A percentile compares a stretch with the other conserved stretches of the same genome.
Evolutionary conservation across 1,284 basidiomycete genomes (phyloP).

Genomic region (Cutaneotrichosporon cyanovorans): DNA sequence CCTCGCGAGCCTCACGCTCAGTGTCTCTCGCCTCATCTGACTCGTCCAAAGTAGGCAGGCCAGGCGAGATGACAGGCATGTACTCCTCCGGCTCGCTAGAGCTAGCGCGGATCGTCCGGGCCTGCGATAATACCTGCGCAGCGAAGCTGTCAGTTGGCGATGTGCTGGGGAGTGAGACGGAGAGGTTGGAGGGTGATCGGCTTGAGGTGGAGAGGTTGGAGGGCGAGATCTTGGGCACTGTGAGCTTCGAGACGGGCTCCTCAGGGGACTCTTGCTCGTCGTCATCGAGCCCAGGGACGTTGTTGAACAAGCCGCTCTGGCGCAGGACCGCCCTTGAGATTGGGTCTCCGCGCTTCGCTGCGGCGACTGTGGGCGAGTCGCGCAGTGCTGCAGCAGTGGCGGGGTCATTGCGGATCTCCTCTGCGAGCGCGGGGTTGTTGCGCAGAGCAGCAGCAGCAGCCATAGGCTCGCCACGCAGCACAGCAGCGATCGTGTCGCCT

Average conservation of each 20-base stretch:
- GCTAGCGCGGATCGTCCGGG: conserved; percentile 9
- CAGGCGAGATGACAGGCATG: conserved; percentile 5
- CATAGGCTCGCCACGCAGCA: not conserved
- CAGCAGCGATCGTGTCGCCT: conserved; percentile 4
- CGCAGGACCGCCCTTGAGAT: not conserved
- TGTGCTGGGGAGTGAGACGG: conserved; percentile 10
- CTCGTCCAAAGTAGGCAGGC: conserved; percentile 47
- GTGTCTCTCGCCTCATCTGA: conserved; percentile 8
- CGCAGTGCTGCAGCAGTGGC: not conserved
- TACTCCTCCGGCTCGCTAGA: conserved; percentile 16
- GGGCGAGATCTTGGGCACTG: too few species aligned
- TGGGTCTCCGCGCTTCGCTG: not conserved
- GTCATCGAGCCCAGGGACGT: too few species aligned
- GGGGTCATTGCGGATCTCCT: not conserved
- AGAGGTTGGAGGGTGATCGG: not conserved
- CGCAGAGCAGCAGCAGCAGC: not conserved
- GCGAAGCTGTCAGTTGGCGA: conserved; percentile 11
- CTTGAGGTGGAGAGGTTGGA: not conserved
- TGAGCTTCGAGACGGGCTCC: not conserved
- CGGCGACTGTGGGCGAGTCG: not conserved
- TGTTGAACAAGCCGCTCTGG: not conserved
- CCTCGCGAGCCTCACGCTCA: not conserved
- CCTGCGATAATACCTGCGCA: conserved; percentile 16
- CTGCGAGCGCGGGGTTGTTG: not conserved
- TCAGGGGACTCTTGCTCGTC: not conserved